Base-by-base conservation (phyloP, 1,284 basidiomycete genomes). In the Tilletia horrida region DNA sequence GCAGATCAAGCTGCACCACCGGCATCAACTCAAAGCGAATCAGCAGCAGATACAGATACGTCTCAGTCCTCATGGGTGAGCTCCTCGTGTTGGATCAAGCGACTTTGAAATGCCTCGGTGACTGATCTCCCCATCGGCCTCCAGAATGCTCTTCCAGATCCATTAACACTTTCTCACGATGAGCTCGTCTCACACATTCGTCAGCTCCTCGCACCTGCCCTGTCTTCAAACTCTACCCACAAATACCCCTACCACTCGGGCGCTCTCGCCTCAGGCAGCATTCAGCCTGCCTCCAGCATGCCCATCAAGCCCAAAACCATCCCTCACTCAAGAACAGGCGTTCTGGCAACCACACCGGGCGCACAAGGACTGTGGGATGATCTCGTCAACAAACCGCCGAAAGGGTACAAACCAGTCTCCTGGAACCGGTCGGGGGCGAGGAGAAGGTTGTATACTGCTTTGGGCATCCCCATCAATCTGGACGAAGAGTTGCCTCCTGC, bases 291-390 rank as follows among this genome's bases (percentile, higher is more conserved):
- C 13, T 31, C 55, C 27, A 25, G 35, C 2, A 29, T 29, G 6
- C 55, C 55, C 9, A 59, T 59, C 55, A 59, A 59, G 27, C 55
- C 55, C 55, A 59, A 59, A 21, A 35, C 55, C 1, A 29, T 29
- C 2, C 55, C 55, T 9, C 55, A 59, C 31, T 25, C 55, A 2
- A 25, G 55, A 13, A 35, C 55, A 18, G 55, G 55, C 35, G 27
- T 59, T 13, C 55, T 59, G 7, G n/a, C 29, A 3, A 3, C 55
- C 16, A 35, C 55, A 16, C 29, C 29, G 18, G 55, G 27, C 14
- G 27, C 55, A 40, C 55, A 59, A 29, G 55, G 27, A 29, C 3
- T 59, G 27, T 59, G 55, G 55, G 55, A 59, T 29, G 55, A 59
- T 14, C 55, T 59, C 29, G 55, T 59, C 55, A 29, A 11, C 35